These are phyloP conservation scores for Xerocomus spinulosus DNA, from an alignment of 768 basidiomycete genomes.

Conservation along the genomic window DNA sequence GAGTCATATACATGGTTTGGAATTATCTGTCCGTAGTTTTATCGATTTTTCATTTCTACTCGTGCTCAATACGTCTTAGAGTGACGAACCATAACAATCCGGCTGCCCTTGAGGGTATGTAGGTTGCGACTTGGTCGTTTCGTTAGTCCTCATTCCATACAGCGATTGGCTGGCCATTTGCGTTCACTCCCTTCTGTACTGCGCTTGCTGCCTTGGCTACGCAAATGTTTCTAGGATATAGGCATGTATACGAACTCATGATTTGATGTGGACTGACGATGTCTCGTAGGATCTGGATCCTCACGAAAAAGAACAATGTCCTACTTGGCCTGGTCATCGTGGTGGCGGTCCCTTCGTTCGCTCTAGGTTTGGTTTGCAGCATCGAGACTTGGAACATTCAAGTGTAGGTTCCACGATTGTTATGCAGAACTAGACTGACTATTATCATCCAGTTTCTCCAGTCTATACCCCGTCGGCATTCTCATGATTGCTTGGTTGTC, in stretches of 20 bases:
- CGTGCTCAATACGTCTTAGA: not conserved
- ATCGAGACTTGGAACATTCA: slow-evolving; percentile 41
- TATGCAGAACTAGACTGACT: not conserved
- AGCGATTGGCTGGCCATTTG: slow-evolving; percentile 44
- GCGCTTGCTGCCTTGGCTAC: slow-evolving; percentile 43
- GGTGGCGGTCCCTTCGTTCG: slow-evolving; percentile 37
- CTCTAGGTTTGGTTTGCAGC: slow-evolving; percentile 43
- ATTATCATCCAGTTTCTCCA: slow-evolving; percentile 31
- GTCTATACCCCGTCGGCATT: slow-evolving; percentile 36
- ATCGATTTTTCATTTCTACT: not conserved
- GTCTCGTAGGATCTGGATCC: slow-evolving; percentile 7
- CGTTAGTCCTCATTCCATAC: slow-evolving; percentile 5
- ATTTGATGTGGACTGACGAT: not conserved
- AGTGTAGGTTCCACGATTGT: slow-evolving; percentile 28
- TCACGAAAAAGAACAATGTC: slow-evolving; percentile 2
- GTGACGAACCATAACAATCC: slow-evolving; percentile 10
- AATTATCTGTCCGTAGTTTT: slow-evolving; percentile 4
- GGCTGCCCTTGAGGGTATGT: slow-evolving; percentile 5
- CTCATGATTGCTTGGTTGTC: slow-evolving; percentile 44
- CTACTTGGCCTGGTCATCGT: slow-evolving; percentile 33
- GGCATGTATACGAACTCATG: slow-evolving; percentile 25
- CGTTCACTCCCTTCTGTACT: slow-evolving; percentile 47
- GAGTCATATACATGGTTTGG: slow-evolving; percentile 14
- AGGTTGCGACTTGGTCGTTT: not conserved
- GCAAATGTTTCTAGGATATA: slow-evolving; percentile 43